Conservation (phyloP, 139 green algal species). For the Deuterostichococcus epilithicus region DNA sequence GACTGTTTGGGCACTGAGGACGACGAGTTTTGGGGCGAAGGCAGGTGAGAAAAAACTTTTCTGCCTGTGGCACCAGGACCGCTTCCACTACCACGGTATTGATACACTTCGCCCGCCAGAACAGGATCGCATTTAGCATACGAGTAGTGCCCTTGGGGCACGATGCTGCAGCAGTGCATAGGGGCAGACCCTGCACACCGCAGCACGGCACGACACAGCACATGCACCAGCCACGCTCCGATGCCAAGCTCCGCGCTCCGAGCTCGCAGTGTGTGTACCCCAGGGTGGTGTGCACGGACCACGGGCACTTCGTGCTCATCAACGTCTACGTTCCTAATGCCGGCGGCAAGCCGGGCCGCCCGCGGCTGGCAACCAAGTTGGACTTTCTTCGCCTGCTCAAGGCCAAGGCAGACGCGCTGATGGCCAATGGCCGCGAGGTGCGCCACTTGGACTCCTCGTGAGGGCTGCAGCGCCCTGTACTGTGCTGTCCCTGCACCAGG, state of each 20-base stretch:
- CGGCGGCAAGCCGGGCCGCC: slow-evolving; percentile 30
- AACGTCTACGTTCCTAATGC: slow-evolving; percentile 86
- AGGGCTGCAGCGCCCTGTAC: no score
- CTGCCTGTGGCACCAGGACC: no score
- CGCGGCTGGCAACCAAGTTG: slow-evolving; percentile 54
- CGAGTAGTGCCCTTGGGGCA: neutral
- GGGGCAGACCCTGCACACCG: neutral
- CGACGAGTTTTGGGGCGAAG: slow-evolving; percentile 45
- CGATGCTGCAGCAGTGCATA: neutral
- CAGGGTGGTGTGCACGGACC: slow-evolving; percentile 57
- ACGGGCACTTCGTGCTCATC: slow-evolving; percentile 62
- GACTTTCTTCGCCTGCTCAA: slow-evolving; percentile 54
- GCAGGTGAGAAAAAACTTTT: slow-evolving; percentile 30
- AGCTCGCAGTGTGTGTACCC: neutral
- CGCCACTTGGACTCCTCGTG: neutral
- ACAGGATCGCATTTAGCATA: no score
- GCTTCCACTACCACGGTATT: no score
- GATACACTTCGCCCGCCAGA: no score
- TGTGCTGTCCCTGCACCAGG: no score
- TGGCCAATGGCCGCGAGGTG: slow-evolving; percentile 39
- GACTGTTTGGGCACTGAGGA: slow-evolving; percentile 37
- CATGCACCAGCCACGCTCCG: neutral
- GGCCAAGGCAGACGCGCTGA: slow-evolving; percentile 33
- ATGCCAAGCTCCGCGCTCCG: neutral
- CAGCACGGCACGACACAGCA: neutral